Conservation (phyloP, 495 filamentous ascomycete genomes). For the Neurospora sp. region DNA sequence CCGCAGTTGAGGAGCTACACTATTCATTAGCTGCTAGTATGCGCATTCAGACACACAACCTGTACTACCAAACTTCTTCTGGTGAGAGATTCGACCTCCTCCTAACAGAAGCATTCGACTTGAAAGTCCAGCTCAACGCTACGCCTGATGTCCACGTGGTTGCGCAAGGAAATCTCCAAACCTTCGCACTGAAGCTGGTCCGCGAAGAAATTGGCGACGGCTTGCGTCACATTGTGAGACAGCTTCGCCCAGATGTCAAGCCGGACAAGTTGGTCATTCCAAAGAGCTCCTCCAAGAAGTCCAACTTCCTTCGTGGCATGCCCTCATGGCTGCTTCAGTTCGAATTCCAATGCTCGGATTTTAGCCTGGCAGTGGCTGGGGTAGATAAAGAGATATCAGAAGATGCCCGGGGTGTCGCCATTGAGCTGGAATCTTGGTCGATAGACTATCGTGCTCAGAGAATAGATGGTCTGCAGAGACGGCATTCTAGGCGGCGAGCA, state of each 20-base stretch:
- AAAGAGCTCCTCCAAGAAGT: conserved; percentile 32
- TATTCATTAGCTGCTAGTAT: conserved; percentile 78
- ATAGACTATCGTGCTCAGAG: conserved; percentile 83
- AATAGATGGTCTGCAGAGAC: conserved; percentile 41
- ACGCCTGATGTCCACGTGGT: conserved; percentile 77
- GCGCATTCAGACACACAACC: conserved; percentile 73
- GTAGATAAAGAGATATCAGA: conserved; percentile 72
- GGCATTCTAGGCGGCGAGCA: conserved; percentile 47
- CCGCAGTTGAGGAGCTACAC: conserved; percentile 69
- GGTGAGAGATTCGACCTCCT: conserved; percentile 77
- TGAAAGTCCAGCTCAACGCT: conserved; percentile 76
- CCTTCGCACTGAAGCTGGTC: conserved; percentile 81
- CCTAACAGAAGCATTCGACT: conserved; percentile 72
- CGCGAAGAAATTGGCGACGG: conserved; percentile 86
- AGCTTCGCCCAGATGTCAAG: conserved; percentile 54
- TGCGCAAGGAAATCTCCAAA: conserved; percentile 70
- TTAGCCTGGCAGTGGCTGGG: conserved; percentile 84
- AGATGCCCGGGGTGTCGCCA: conserved; percentile 64
- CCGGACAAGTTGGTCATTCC: conserved; percentile 48
- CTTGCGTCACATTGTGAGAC: conserved; percentile 78
- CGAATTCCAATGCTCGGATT: conserved; percentile 75
- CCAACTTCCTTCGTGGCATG: conserved; percentile 65
- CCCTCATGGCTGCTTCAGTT: conserved; percentile 81
- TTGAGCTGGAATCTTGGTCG: conserved; percentile 85
- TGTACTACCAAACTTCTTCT: conserved; percentile 88